Evolutionary conservation across 2,329 filamentous ascomycete species (phyloP).

Genomic region (Cercospora berteroae): DNA sequence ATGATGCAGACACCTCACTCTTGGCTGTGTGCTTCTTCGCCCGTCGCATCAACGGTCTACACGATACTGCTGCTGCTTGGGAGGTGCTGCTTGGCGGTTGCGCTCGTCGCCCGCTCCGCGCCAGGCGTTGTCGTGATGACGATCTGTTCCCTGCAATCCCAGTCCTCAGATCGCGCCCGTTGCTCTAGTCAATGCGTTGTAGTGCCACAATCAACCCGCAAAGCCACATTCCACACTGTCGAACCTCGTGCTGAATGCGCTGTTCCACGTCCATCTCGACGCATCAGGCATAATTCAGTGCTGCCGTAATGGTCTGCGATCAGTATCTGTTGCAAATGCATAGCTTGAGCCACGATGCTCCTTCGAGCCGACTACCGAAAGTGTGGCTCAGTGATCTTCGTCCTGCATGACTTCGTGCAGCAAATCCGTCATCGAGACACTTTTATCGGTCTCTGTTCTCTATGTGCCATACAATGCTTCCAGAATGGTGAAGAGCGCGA

Average conservation of each 20-base stretch:
- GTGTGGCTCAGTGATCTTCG: not conserved
- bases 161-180: conserved; percentile 38
- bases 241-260: not conserved
- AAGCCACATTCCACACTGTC: conserved; percentile 4
- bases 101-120: not conserved
- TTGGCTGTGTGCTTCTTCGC: not conserved
- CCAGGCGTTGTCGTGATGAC: conserved; percentile 2
- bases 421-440: not conserved
- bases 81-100: not conserved
- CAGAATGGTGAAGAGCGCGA: not conserved
- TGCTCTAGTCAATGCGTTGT: conserved; percentile 36
- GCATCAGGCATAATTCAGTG: not conserved
- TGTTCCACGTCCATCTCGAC: not conserved
- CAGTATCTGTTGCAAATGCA: not conserved
- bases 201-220: not conserved
- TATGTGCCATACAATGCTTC: not conserved
- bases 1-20: not conserved
- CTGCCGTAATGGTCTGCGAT: not conserved
- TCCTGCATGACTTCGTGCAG: not conserved
- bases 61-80: conserved; percentile 16
- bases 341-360: conserved; percentile 5
- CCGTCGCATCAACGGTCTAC: conserved; percentile 31
- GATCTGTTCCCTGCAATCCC: not conserved
- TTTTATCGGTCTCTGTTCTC: not conserved
- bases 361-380: not conserved